Base-by-base conservation (phyloP, 129 eudicot genomes). In the Tagetes erecta region DNA sequence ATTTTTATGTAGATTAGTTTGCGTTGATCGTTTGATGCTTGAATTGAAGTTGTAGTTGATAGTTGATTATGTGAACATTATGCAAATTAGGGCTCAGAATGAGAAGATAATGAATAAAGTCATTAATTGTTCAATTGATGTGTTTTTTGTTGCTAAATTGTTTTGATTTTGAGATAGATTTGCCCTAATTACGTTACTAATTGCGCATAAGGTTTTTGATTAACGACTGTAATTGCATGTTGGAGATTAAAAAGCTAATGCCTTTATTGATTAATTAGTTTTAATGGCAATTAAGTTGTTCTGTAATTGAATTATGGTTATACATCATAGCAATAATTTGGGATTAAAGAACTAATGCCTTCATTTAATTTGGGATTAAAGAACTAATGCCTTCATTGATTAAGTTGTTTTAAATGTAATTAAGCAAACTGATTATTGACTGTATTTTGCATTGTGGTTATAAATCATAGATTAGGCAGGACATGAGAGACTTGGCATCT, bases 41-140 rank as follows among this genome's bases (percentile, higher is more conserved):
- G 0, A 20, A 40, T 59, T 3, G 10, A 7, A 1, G 66, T 3
- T 60, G 35, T 8, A 3, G 1, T 68, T 33, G 37, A 31, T 42
- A 12, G 68, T 34, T 14, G 42, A 13, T 64, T 51, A 38, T 55
- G 70, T 63, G 69, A 42, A 68, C 68, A 76, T 64, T 52, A 39
- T 65, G 72, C 39, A 44, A 13, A 45, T 40, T 77, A 77, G 81
- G 81, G 75, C 46, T 77, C 49, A 2, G 14, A 11, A 40, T 40
- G 5, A 40, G 56, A 38, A 77, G 59, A 77, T 45, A 58, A 64
- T 53, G 50, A 79, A 64, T 42, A 36, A 79, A 79, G 68, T 44
- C 67, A 72, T 72, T 79, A 39, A 79, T 66, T 72, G 78, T 64
- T 72, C 37, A 64, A 53, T 79, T 79, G 78, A 64, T 34, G 40